Percentiles rank a stretch among this genome's conserved stretches.
Conservation (phyloP, 2,329 filamentous ascomycete genomes). For the Fusarium pseudonygamai region DNA sequence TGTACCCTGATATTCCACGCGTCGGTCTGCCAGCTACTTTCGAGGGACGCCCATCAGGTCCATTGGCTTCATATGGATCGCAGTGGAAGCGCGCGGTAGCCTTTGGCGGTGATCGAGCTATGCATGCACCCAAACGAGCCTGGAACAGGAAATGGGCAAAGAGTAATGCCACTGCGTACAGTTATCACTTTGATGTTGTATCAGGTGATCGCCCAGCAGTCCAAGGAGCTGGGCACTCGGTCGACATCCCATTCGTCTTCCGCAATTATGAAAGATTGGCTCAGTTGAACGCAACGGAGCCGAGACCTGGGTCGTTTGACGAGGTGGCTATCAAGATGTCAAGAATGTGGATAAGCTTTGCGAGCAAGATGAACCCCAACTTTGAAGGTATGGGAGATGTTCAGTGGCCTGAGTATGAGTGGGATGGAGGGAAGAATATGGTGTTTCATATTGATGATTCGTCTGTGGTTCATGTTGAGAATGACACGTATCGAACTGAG, state of each 20-base stretch:
- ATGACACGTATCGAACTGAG: constrained; percentile 12
- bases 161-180: constrained; percentile 5
- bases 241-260: constrained; percentile 20
- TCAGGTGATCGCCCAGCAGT: constrained; percentile 10
- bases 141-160: constrained; percentile 21
- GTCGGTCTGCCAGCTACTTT: constrained; percentile 11
- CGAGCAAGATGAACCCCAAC: constrained; percentile 7
- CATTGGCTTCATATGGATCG: background rate
- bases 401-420: constrained; percentile 10
- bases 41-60: background rate
- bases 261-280: constrained; percentile 5
- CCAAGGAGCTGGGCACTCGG: constrained; percentile 22
- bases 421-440: background rate
- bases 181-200: constrained; percentile 26
- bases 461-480: constrained; percentile 7
- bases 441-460: constrained; percentile 23
- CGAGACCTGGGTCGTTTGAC: background rate
- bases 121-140: constrained; percentile 21
- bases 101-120: constrained; percentile 21
- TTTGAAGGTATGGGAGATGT: constrained; percentile 6
- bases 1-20: constrained; percentile 23
- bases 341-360: constrained; percentile 29
- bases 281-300: constrained; percentile 4
- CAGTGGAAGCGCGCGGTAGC: constrained; percentile 29
- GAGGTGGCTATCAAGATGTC: constrained; percentile 10